Evolutionary conservation across 139 green algal species (phyloP).

Genomic region (Chlamydomonas sp.): DNA sequence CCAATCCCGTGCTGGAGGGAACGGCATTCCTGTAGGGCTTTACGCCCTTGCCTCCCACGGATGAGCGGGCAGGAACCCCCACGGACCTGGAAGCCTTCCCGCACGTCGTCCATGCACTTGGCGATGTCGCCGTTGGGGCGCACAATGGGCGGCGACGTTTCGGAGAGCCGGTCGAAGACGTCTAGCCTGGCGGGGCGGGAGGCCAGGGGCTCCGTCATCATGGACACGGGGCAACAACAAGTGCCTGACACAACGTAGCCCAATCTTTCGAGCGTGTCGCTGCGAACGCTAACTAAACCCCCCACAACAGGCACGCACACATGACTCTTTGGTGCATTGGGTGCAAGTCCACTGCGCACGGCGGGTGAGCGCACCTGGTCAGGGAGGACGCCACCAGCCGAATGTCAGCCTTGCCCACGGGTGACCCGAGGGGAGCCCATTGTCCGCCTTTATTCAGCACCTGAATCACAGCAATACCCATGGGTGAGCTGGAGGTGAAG

Average conservation of each 20-base stretch:
- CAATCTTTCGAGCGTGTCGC: too few species aligned
- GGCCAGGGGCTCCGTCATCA: too few species aligned
- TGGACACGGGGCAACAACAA: too few species aligned
- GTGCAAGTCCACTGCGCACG: too few species aligned
- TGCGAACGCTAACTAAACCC: too few species aligned
- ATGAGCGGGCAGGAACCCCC: too few species aligned
- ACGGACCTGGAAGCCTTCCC: constrained; percentile 65
- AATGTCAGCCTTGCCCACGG: constrained; percentile 5
- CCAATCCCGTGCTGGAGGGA: too few species aligned
- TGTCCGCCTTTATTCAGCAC: constrained; percentile 31
- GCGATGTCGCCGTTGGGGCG: constrained; percentile 51
- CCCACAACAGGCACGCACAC: too few species aligned
- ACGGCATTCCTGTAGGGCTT: too few species aligned
- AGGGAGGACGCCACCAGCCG: constrained; percentile 42
- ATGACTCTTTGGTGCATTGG: too few species aligned
- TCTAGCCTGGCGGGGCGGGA: constrained; percentile 44
- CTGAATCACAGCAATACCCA: constrained; percentile 9
- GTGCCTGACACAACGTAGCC: too few species aligned
- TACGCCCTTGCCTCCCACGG: too few species aligned
- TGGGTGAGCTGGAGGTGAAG: background rate
- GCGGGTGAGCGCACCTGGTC: constrained; percentile 34
- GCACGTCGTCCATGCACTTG: constrained; percentile 65
- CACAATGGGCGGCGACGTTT: constrained; percentile 51
- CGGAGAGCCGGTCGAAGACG: constrained; percentile 50
- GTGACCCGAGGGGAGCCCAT: constrained; percentile 19